Evolutionary conservation across 169 alveolate genomes (phyloP).

Genomic region (Perkinsus olseni): DNA sequence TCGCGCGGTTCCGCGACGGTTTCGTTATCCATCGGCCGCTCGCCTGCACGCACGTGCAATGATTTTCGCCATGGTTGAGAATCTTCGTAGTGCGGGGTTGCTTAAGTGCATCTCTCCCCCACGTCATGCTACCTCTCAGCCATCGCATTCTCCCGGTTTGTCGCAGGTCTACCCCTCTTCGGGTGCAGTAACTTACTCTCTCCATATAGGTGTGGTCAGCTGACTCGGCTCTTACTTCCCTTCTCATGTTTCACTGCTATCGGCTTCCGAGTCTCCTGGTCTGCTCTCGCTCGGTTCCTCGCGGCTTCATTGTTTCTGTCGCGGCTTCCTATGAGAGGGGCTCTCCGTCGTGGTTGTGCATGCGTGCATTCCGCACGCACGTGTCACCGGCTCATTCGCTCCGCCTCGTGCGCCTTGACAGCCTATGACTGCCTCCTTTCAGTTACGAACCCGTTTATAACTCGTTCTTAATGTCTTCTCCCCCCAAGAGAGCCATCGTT

Average conservation of each 20-base stretch:
- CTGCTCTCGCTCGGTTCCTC: neutral
- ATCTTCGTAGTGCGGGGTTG: neutral
- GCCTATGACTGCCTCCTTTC: neutral
- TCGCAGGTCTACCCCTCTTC: no score
- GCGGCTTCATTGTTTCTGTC: neutral
- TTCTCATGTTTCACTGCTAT: no score
- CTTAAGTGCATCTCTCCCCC: neutral
- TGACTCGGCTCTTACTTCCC: no score
- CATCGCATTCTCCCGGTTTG: neutral
- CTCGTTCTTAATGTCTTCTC: neutral
- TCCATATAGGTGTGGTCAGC: no score
- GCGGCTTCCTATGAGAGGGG: neutral
- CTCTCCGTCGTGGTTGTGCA: neutral
- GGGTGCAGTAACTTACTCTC: no score
- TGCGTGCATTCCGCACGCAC: neutral
- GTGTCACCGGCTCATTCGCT: neutral
- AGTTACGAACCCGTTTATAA: neutral
- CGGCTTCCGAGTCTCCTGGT: no score
- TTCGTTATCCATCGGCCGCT: neutral
- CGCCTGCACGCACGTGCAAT: neutral
- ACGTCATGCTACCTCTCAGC: neutral
- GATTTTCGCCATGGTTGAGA: neutral
- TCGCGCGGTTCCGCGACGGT: neutral
- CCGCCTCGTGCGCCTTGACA: neutral
- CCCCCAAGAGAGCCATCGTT: conserved; percentile 12